Conservation (phyloP, 352 stramenopile genomes). For the Pythium rishiriense region DNA sequence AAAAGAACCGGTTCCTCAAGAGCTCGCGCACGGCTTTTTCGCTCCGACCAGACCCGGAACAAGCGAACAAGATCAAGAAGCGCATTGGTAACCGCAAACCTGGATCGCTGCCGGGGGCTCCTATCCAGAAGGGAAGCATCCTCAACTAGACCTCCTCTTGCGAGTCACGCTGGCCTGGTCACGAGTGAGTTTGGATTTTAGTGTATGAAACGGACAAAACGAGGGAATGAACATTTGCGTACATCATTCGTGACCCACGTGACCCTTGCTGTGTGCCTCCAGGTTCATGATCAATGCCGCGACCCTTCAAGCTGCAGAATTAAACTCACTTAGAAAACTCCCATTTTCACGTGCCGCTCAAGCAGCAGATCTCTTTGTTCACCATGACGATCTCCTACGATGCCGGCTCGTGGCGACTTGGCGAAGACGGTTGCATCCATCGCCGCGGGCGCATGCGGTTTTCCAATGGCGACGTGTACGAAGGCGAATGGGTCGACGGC, state of each 20-base stretch:
- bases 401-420: constrained; percentile 68
- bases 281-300: background rate
- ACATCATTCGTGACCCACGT: background rate
- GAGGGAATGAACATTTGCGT: constrained; percentile 9
- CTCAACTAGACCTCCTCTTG: constrained; percentile 10
- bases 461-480: constrained; percentile 78
- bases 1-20: constrained; percentile 84
- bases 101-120: constrained; percentile 52
- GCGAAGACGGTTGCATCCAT: constrained; percentile 74
- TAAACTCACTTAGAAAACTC: too few species aligned
- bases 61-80: constrained; percentile 79
- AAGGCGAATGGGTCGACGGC: constrained; percentile 84
- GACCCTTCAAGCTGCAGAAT: background rate
- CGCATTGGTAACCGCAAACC: constrained; percentile 65
- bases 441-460: constrained; percentile 67
- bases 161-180: background rate
- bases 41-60: constrained; percentile 69
- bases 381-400: constrained; percentile 47
- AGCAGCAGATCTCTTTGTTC: too few species aligned
- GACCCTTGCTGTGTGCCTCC: background rate
- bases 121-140: constrained; percentile 79
- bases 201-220: constrained; percentile 14
- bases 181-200: constrained; percentile 8
- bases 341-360: too few species aligned
- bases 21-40: constrained; percentile 77